Conservation (phyloP, 2,329 filamentous ascomycete species). For the Cordyceps militaris region DNA sequence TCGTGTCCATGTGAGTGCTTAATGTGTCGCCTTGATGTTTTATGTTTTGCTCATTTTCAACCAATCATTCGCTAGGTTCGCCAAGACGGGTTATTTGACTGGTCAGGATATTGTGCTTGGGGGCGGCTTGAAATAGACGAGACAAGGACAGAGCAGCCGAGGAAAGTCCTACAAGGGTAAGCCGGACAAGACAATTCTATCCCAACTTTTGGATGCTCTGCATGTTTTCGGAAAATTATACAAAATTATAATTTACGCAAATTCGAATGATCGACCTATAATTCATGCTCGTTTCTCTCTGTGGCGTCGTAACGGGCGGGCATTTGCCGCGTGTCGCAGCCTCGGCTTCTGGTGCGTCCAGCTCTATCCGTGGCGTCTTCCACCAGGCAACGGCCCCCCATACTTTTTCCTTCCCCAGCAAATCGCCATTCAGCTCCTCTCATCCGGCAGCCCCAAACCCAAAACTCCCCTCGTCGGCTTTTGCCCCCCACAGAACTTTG, state of each 20-base stretch:
- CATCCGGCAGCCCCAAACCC: not conserved
- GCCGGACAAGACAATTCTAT: not conserved
- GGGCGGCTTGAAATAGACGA: slow-evolving; percentile 20
- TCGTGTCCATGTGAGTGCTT: slow-evolving; percentile 26
- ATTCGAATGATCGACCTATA: no score
- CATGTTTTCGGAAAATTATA: not conserved
- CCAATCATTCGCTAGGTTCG: slow-evolving; percentile 18
- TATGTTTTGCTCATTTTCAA: not conserved
- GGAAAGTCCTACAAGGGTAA: no score
- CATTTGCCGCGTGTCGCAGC: not conserved
- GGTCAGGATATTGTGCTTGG: slow-evolving; percentile 23
- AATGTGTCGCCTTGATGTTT: not conserved
- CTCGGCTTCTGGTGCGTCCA: not conserved
- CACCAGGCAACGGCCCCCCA: not conserved
- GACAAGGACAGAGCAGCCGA: not conserved
- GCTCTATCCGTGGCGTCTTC: not conserved
- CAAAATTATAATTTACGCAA: no score
- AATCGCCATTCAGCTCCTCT: not conserved
- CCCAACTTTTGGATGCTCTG: not conserved
- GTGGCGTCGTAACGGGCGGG: not conserved
- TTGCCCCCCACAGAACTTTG: slow-evolving; percentile 13
- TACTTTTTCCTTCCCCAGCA: not conserved
- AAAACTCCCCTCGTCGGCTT: slow-evolving; percentile 4
- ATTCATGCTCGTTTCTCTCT: not conserved
- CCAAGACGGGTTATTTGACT: slow-evolving; percentile 24